Conservation (phyloP, 257 asterid genomes). For the Scutellaria galericulata region DNA sequence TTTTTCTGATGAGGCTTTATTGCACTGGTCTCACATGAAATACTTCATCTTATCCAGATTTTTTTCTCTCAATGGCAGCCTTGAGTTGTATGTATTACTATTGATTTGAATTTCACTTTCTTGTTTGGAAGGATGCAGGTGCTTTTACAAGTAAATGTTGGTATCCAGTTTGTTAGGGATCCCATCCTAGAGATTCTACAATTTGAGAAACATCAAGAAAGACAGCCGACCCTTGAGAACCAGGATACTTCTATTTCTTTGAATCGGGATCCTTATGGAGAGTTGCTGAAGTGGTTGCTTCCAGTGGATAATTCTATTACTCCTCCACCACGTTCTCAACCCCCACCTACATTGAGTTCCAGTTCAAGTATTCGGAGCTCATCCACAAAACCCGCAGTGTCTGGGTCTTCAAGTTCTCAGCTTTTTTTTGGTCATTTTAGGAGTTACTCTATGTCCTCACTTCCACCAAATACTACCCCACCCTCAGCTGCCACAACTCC, state of each 20-base stretch:
- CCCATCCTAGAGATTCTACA: slow-evolving; percentile 97
- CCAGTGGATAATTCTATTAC: slow-evolving; percentile 88
- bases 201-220: slow-evolving; percentile 78
- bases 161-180: slow-evolving; percentile 70
- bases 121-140: slow-evolving; percentile 99
- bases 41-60: slow-evolving; percentile 8
- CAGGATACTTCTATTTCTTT: slow-evolving; percentile 43
- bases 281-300: slow-evolving; percentile 87
- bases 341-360: slow-evolving; percentile 75
- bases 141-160: slow-evolving; percentile 90
- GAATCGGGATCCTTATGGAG: slow-evolving; percentile 77
- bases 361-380: slow-evolving; percentile 74
- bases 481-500: slow-evolving; percentile 61
- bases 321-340: slow-evolving; percentile 66
- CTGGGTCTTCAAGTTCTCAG: slow-evolving; percentile 86
- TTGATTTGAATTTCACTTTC: slow-evolving; percentile 63
- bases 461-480: slow-evolving; percentile 71
- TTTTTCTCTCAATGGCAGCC: slow-evolving; percentile 19
- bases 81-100: slow-evolving; percentile 35
- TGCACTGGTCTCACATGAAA: slow-evolving; percentile 12
- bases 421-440: slow-evolving; percentile 85
- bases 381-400: slow-evolving; percentile 58
- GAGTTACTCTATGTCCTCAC: slow-evolving; percentile 97
- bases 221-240: slow-evolving; percentile 51
- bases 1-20: slow-evolving; percentile 3